These are phyloP conservation scores for Jacaranda mimosifolia DNA, from an alignment of 257 asterid genomes.

Conservation along the genomic window DNA sequence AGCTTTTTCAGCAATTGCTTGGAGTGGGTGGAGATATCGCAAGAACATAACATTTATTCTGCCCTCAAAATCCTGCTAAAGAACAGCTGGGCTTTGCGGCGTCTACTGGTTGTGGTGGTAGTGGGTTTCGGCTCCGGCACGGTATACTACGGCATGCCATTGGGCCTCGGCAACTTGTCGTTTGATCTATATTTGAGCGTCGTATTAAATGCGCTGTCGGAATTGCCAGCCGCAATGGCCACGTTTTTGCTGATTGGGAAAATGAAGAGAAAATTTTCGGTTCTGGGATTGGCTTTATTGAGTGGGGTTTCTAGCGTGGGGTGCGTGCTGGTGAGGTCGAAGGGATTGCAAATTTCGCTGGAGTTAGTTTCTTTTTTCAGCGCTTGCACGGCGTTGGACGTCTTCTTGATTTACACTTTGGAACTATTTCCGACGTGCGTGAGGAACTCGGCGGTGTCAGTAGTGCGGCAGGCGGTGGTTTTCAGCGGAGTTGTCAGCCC, in stretches of 20 bases:
- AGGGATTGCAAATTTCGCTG: slow-evolving; percentile 37
- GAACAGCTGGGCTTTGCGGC: slow-evolving; percentile 16
- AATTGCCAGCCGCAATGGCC: slow-evolving; percentile 43
- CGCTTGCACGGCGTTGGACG: slow-evolving; percentile 27
- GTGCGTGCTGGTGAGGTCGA: slow-evolving; percentile 30
- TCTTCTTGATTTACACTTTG: slow-evolving; percentile 34
- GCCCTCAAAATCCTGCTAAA: slow-evolving; percentile 10
- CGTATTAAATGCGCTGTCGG: slow-evolving; percentile 45
- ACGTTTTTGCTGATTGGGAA: slow-evolving; percentile 40
- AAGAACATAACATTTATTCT: slow-evolving; percentile 12
- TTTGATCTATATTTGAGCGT: slow-evolving; percentile 48
- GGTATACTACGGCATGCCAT: slow-evolving; percentile 55
- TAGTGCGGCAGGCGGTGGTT: slow-evolving; percentile 38
- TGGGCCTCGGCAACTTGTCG: slow-evolving; percentile 50
- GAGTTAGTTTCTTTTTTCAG: slow-evolving; percentile 35
- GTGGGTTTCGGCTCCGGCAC: slow-evolving; percentile 54
- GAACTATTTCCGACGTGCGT: no score
- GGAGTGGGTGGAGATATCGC: slow-evolving; percentile 2
- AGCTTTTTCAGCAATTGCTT: background rate
- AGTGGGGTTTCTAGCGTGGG: slow-evolving; percentile 44
- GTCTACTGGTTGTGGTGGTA: background rate
- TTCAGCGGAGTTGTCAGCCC: slow-evolving; percentile 42
- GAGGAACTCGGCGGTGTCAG: slow-evolving; percentile 30
- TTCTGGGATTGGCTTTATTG: slow-evolving; percentile 37
- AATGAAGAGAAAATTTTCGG: slow-evolving; percentile 36